Evolutionary conservation across 192 early-diverging fungal genomes (phyloP), one percentile per base, ranked within the genome.

Genomic region (Entrophospora sp.): DNA sequence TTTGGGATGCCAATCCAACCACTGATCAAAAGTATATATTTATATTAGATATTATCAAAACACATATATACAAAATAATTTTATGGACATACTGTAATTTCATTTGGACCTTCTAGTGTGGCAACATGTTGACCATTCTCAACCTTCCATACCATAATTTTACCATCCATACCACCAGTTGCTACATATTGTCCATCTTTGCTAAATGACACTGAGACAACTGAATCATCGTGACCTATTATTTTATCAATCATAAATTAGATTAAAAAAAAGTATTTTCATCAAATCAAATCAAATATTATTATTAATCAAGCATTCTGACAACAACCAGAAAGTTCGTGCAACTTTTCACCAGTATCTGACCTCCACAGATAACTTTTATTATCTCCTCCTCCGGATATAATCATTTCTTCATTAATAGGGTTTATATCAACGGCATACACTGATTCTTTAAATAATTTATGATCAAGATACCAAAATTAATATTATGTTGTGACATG

Each of bases 151-250:
- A 95, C 87, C 57, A 75, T 75, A 66, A 97, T 79, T 61, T 89
- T 85, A 43, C 97, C 97, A 68, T 97, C 95, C 95, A 99, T 93
- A n/a, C 91, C 93, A 44, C 89, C 97, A 1, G 88, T 82, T 5
- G 95, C 95, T 51, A 91, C 84, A 71, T 86, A 89, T 52, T 82
- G 72, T 24, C 97, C 97, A 69, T 91, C 89, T 32, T 68, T 71
- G 73, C 84, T 93, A 74, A 96, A 99, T 20, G 78, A 83, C 0
- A 89, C 88, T 8, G 89, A 73, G 30, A 85, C 81, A 10, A 96
- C 89, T 1, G 94, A 94, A 74, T 99, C 97, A 3, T 78, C 81
- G 73, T 97, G 94, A 31, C 87, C 84, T 31, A 79, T 82, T 34
- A 67, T n/a, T n/a, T 73, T 51, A 22, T 2, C 20, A 27, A 51